Evolutionary conservation across 2,329 filamentous ascomycete genomes (phyloP).

Genomic region (Arthrobotrys sinensis): DNA sequence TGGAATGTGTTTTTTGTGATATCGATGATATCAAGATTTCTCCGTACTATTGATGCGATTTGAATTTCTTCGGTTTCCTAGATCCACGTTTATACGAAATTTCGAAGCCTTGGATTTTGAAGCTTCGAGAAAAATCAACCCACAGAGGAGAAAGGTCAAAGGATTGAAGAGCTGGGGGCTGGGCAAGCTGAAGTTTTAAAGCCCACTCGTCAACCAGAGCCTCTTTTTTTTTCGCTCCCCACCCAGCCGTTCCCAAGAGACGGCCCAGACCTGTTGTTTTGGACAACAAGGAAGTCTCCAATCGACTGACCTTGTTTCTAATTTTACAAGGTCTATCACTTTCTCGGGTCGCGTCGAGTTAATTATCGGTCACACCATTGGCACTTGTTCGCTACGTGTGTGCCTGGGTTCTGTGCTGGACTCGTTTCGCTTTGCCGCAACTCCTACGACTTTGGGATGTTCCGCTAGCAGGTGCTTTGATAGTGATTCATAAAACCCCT

Average conservation of each 20-base stretch:
- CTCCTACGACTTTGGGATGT: constrained; percentile 3
- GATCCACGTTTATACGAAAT: constrained; percentile 11
- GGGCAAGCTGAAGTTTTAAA: constrained; percentile 33
- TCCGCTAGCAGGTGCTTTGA: constrained; percentile 25
- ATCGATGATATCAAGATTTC: constrained; percentile 1
- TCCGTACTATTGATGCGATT: background rate
- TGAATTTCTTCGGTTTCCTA: background rate
- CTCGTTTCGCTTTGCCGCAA: background rate
- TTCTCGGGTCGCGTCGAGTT: constrained; percentile 29
- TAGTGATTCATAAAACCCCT: background rate
- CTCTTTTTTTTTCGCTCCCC: background rate
- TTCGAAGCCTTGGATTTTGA: background rate
- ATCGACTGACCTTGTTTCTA: constrained; percentile 21
- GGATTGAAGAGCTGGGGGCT: constrained; percentile 13
- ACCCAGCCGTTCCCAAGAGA: constrained; percentile 14
- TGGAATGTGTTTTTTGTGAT: background rate
- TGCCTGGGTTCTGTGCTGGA: background rate
- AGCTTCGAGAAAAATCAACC: background rate
- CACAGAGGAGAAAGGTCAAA: constrained; percentile 11
- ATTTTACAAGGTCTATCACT: constrained; percentile 30
- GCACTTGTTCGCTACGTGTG: constrained; percentile 15
- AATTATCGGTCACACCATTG: constrained; percentile 39
- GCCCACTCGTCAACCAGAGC: constrained; percentile 4
- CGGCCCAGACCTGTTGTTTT: constrained; percentile 18
- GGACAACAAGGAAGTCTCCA: constrained; percentile 7